Conservation (phyloP, 2,329 filamentous ascomycete species). For the Alternaria brassicicola region DNA sequence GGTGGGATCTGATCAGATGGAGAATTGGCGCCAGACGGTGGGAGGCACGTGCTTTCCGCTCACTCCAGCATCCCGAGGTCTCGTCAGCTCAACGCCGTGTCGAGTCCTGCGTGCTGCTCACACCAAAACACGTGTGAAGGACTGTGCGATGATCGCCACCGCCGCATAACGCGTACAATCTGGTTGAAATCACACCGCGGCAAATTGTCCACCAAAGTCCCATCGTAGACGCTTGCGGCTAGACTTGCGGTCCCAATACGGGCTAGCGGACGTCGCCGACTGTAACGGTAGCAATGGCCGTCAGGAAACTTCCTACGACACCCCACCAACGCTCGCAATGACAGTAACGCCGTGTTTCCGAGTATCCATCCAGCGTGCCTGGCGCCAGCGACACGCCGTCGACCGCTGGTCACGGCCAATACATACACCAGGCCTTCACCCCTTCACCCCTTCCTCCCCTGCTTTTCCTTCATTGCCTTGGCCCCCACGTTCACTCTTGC, state of each 20-base stretch:
- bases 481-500: conserved; percentile 38
- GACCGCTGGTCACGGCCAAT: conserved; percentile 15
- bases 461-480: conserved; percentile 12
- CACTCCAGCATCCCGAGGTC: conserved; percentile 5
- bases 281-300: conserved; percentile 43
- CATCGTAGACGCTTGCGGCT: conserved; percentile 20
- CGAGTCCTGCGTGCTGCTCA: conserved; percentile 11
- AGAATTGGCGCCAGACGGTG: conserved; percentile 9
- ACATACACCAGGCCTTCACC: conserved; percentile 12
- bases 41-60: conserved; percentile 18
- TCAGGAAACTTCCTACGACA: conserved; percentile 34
- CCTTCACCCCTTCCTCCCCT: conserved; percentile 11
- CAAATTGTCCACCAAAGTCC: conserved; percentile 21
- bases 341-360: conserved; percentile 29
- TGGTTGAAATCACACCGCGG: conserved; percentile 37
- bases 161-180: conserved; percentile 24
- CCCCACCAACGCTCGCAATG: conserved; percentile 39
- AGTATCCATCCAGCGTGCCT: conserved; percentile 28
- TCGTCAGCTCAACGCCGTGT: conserved; percentile 1
- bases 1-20: background rate
- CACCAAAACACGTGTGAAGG: conserved; percentile 5
- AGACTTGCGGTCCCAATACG: conserved; percentile 15
- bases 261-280: conserved; percentile 34
- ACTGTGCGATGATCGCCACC: conserved; percentile 14
- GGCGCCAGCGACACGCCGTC: conserved; percentile 28